phyloP scores from a whole-genome alignment of 306 rosid genomes.

The Neltuma alba region DNA sequence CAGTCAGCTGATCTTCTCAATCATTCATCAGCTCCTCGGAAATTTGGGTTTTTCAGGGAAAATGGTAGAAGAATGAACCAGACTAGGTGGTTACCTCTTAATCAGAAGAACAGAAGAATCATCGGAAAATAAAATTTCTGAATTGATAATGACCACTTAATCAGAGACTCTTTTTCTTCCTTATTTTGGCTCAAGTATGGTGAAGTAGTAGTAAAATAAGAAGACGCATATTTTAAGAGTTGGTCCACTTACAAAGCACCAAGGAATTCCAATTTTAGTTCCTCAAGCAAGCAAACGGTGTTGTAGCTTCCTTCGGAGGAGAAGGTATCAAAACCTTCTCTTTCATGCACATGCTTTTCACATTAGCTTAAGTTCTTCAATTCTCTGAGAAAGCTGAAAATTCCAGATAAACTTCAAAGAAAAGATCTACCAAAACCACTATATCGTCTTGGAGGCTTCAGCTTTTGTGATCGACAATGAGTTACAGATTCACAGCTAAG shows the following conservation, averaged over 20 bases:
- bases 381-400: slow-evolving; percentile 43
- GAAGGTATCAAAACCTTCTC: slow-evolving; percentile 68
- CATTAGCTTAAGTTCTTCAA: slow-evolving; percentile 41
- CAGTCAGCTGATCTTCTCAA: slow-evolving; percentile 24
- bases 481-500: slow-evolving; percentile 41
- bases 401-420: slow-evolving; percentile 35
- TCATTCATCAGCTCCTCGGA: neutral
- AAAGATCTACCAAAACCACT: slow-evolving; percentile 35
- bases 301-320: slow-evolving; percentile 59
- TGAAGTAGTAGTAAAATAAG: slow-evolving; percentile 25
- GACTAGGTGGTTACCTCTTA: neutral
- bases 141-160: slow-evolving; percentile 43
- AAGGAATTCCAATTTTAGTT: slow-evolving; percentile 47
- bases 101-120: slow-evolving; percentile 24
- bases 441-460: slow-evolving; percentile 32
- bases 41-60: slow-evolving; percentile 10
- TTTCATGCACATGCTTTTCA: slow-evolving; percentile 30
- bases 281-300: slow-evolving; percentile 49
- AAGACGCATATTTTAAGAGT: slow-evolving; percentile 43
- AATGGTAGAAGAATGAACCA: slow-evolving; percentile 29
- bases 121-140: slow-evolving; percentile 35
- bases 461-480: slow-evolving; percentile 37
- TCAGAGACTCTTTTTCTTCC: neutral
- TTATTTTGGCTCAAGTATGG: slow-evolving; percentile 26
- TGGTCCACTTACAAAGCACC: slow-evolving; percentile 33